Base-by-base conservation (phyloP, 305 asterid species). In the Withania somnifera region DNA sequence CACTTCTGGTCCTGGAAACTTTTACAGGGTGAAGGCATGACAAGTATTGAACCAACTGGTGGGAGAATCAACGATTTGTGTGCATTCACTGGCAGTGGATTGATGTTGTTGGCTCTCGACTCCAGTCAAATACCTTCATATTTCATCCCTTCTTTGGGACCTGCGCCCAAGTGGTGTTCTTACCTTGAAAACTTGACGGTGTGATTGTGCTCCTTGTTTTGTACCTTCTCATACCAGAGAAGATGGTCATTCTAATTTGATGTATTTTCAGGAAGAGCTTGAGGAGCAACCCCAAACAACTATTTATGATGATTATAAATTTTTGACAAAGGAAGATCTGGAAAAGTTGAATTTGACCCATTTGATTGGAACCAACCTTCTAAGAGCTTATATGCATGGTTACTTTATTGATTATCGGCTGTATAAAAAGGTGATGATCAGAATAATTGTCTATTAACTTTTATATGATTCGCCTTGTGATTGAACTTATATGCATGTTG, bases 81-180 rank as follows among this genome's bases (percentile, higher is more conserved):
- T 77, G 92, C 93, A 81, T 94, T 91, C 86, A 85, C 87, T 76
- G 96, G 89, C 61, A 95, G 97, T 76, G 99, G 99, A 42, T 86
- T 95, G 87, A 87, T 95, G 36, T 79, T 92, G 84, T 87, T 94
- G 92, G 99, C 97, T 76, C 88, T 95, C 82, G 99, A 94, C 86
- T 91, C 86, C 88, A 93, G 95, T 83, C 97, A 93, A 83, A 92
- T 95, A 87, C 99, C 99, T 36, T 92, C 97, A 84, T 95, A 91
- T 86, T 95, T 92, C 89, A 91, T 93, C 85, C 99, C 99, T 80
- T 95, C 93, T 82, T 97, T 95, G 76, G 99, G 99, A 77, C 97
- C 97, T 68, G 99, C 98, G 61, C 99, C 99, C 34, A 95, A 93
- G 89, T 95, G 99, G 99, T 91, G 96, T 80, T 89, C 99, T 76